Evolutionary conservation across 805 yeast genomes (phyloP).

Genomic region (Candida maris): DNA sequence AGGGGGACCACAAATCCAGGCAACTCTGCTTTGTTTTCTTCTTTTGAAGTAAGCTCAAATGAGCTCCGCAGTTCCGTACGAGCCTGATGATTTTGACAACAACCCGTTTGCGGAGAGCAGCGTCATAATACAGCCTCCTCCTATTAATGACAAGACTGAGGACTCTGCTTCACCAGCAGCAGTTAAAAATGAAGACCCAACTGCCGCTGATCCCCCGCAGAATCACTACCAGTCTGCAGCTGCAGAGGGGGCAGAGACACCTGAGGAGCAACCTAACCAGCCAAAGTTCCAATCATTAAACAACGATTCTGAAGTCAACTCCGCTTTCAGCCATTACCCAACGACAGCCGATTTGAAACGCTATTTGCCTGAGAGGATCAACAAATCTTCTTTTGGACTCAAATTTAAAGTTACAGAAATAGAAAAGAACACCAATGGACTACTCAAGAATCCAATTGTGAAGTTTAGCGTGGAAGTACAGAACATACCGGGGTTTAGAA

Average conservation of each 20-base stretch:
- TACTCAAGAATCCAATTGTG: slow-evolving; percentile 74
- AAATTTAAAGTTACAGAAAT: slow-evolving; percentile 58
- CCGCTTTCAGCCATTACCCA: slow-evolving; percentile 28
- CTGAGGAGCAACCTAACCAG: background rate
- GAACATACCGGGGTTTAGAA: slow-evolving; percentile 75
- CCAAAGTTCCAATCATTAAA: slow-evolving; percentile 27
- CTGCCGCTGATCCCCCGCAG: background rate
- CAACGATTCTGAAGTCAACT: slow-evolving; percentile 18
- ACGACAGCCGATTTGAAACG: slow-evolving; percentile 40
- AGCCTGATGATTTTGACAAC: slow-evolving; percentile 53
- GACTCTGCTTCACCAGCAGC: background rate
- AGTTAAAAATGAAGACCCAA: background rate
- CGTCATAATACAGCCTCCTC: slow-evolving; percentile 19
- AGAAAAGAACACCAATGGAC: slow-evolving; percentile 57
- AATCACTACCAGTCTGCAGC: background rate
- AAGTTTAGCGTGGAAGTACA: slow-evolving; percentile 56
- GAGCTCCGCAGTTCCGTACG: slow-evolving; percentile 37
- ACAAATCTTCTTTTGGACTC: slow-evolving; percentile 38
- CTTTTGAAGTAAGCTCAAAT: too few species aligned
- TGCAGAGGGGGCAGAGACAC: background rate
- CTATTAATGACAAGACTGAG: slow-evolving; percentile 1
- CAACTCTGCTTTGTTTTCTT: too few species aligned
- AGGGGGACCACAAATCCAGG: too few species aligned
- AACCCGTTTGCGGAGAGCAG: slow-evolving; percentile 57
- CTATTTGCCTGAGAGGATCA: slow-evolving; percentile 49